Evolutionary conservation across 495 filamentous ascomycete genomes (phyloP).

Genomic region (Amphirosellinia nigrospora): DNA sequence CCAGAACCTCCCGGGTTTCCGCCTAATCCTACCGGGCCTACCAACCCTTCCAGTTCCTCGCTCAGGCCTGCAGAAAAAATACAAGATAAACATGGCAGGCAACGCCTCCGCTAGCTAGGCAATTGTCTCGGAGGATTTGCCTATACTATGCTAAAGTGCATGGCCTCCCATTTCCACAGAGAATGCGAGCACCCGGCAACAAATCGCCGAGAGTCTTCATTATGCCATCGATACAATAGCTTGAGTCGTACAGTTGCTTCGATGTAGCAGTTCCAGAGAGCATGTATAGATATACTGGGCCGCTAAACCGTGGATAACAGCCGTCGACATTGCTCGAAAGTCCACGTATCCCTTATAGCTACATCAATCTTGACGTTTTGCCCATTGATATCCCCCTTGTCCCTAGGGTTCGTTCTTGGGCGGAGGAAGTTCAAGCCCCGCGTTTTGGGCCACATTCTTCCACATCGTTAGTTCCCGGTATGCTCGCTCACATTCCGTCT

Average conservation of each 20-base stretch:
- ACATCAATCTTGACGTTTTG: background rate
- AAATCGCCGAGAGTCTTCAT: background rate
- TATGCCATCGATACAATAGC: slow-evolving; percentile 15
- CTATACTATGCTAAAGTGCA: background rate
- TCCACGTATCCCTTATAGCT: background rate
- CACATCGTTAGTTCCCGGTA: slow-evolving; percentile 82
- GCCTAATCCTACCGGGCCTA: slow-evolving; percentile 19
- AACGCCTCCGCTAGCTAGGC: slow-evolving; percentile 14
- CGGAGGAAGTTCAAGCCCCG: slow-evolving; percentile 62
- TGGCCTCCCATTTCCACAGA: slow-evolving; percentile 1
- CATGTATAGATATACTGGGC: background rate
- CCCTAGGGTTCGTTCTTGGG: slow-evolving; percentile 48
- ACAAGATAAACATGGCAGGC: slow-evolving; percentile 10
- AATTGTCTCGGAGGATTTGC: background rate
- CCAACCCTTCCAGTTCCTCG: slow-evolving; percentile 7
- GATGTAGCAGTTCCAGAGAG: background rate
- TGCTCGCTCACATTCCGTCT: slow-evolving; percentile 73
- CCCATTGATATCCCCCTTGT: background rate
- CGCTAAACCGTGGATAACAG: background rate
- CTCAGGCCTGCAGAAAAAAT: slow-evolving; percentile 13
- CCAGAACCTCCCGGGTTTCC: slow-evolving; percentile 17
- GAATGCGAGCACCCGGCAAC: background rate
- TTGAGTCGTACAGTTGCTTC: slow-evolving; percentile 11
- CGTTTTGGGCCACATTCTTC: slow-evolving; percentile 80
- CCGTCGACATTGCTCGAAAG: background rate